A percentile compares a stretch with the other conserved stretches of the same genome.
Evolutionary conservation across 306 rosid genomes (phyloP).

Genomic region (Cicer cuneatum): DNA sequence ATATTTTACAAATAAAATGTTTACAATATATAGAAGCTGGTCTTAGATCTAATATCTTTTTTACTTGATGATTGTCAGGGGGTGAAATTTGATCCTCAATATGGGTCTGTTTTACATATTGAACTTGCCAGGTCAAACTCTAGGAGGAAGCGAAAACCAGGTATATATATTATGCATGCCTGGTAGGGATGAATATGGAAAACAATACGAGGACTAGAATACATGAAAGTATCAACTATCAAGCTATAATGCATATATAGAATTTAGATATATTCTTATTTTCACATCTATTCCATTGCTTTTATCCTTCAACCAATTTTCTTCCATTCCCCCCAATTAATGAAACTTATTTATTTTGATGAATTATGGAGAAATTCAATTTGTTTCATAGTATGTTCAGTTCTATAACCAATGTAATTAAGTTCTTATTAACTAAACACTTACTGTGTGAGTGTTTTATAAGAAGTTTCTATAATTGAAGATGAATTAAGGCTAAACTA

Average conservation of each 20-base stretch:
- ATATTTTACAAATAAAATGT: conserved; percentile 17
- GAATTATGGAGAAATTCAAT: conserved; percentile 27
- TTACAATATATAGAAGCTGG: conserved; percentile 33
- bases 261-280: conserved; percentile 31
- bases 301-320: conserved; percentile 7
- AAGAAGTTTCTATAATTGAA: background rate
- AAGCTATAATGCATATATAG: conserved; percentile 16
- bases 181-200: conserved; percentile 11
- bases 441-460: background rate
- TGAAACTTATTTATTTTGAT: conserved; percentile 24
- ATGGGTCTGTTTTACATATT: conserved; percentile 79
- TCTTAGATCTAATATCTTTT: conserved; percentile 41
- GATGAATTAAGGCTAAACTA: background rate
- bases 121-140: conserved; percentile 97
- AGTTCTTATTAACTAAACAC: background rate
- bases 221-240: conserved; percentile 2
- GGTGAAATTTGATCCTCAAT: conserved; percentile 94
- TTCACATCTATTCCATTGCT: conserved; percentile 15
- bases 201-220: conserved; percentile 1
- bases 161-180: conserved; percentile 45
- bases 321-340: conserved; percentile 17
- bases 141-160: conserved; percentile 91
- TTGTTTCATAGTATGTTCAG: background rate
- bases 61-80: conserved; percentile 62
- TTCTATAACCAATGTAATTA: background rate